Percentiles rank a stretch among this genome's conserved stretches.
Evolutionary conservation across 148 eudicot species (phyloP).

Genomic region (Silene latifolia): DNA sequence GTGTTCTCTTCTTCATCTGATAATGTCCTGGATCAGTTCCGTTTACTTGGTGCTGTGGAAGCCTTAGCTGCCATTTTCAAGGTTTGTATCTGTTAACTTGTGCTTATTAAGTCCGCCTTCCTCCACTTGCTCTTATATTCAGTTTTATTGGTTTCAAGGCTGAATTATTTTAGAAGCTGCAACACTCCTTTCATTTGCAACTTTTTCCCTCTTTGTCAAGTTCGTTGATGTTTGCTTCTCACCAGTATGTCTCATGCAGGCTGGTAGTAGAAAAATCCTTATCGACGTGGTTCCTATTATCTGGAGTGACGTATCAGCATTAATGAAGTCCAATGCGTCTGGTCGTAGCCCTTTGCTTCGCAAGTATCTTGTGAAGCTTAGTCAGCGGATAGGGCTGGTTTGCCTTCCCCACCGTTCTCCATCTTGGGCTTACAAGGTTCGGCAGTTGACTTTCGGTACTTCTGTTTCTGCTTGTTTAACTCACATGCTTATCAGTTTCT

Average conservation of each 20-base stretch:
- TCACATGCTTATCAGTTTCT: conserved; percentile 1
- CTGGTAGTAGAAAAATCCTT: conserved; percentile 65
- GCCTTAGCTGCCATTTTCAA: conserved; percentile 81
- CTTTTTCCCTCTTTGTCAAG: not conserved
- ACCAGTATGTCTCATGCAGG: conserved; percentile 40
- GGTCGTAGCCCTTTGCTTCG: conserved; percentile 88
- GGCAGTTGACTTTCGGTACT: conserved; percentile 11
- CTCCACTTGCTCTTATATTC: not conserved
- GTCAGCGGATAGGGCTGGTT: conserved; percentile 80
- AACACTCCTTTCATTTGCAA: not conserved
- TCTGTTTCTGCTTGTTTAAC: conserved; percentile 9
- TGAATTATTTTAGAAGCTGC: conserved; percentile 1
- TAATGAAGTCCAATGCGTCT: conserved; percentile 69
- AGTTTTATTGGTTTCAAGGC: not conserved
- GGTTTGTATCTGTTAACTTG: conserved; percentile 41
- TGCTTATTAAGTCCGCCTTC: conserved; percentile 13
- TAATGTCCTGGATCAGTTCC: conserved; percentile 63
- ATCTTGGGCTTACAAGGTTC: conserved; percentile 93
- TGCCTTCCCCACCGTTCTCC: conserved; percentile 75
- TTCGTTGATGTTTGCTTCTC: not conserved
- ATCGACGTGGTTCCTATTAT: conserved; percentile 54
- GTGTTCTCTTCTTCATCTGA: conserved; percentile 57
- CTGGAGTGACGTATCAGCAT: conserved; percentile 73
- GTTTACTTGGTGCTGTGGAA: conserved; percentile 79
- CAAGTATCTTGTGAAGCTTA: conserved; percentile 78